Evolutionary conservation across 768 basidiomycete species (phyloP).

Genomic region (Termitomyces sp.): DNA sequence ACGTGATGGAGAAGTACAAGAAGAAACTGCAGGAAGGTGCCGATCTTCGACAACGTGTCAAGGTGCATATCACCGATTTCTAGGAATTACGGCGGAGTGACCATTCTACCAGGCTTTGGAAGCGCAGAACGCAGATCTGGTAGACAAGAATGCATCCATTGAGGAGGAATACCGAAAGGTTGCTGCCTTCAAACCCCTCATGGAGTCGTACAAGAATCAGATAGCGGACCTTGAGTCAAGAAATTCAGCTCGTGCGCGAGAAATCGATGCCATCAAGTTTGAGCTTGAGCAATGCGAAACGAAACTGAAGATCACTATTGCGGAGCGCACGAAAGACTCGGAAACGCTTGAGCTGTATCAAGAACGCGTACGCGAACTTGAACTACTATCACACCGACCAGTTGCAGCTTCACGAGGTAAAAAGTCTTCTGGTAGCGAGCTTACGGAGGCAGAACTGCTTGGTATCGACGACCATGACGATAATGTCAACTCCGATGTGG

Average conservation of each 20-base stretch:
- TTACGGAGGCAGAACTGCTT: constrained; percentile 29
- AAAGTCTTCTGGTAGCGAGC: constrained; percentile 12
- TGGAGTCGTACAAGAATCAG: constrained; percentile 90
- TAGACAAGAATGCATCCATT: constrained; percentile 88
- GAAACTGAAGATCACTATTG: constrained; percentile 61
- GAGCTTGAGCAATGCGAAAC: constrained; percentile 74
- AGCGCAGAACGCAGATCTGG: constrained; percentile 87
- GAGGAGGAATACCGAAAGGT: constrained; percentile 92
- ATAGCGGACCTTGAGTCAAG: constrained; percentile 79
- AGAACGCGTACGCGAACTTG: constrained; percentile 86
- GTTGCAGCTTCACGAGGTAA: constrained; percentile 24
- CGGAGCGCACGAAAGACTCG: constrained; percentile 73
- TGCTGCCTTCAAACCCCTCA: constrained; percentile 78
- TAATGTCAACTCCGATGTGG: constrained; percentile 20
- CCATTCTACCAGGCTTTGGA: constrained; percentile 63
- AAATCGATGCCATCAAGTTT: constrained; percentile 68
- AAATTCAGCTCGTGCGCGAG: constrained; percentile 58
- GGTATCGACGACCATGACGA: constrained; percentile 11
- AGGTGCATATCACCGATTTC: constrained; percentile 41
- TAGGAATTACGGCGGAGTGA: not conserved
- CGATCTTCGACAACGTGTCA: constrained; percentile 82
- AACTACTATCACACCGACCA: constrained; percentile 58
- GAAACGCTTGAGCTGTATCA: constrained; percentile 89
- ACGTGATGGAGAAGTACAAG: constrained; percentile 98
- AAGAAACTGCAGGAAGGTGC: constrained; percentile 96